phyloP scores from a whole-genome alignment of 352 stramenopile species.

The Phytophthora boehmeriae region DNA sequence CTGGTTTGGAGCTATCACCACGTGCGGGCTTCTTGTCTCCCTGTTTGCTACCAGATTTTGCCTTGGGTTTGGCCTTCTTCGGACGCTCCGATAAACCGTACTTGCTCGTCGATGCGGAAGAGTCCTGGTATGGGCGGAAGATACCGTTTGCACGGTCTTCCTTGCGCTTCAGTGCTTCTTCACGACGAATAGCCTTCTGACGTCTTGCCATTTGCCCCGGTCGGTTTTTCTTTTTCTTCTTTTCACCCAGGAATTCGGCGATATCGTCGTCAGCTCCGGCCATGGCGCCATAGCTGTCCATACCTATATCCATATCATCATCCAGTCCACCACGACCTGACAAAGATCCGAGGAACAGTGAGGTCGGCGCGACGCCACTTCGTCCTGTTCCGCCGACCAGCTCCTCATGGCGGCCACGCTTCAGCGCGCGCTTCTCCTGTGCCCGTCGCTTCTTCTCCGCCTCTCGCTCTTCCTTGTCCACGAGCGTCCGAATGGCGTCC shows the following conservation, averaged over 20 bases:
- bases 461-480: slow-evolving; percentile 62
- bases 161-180: slow-evolving; percentile 58
- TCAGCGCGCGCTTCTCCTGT: slow-evolving; percentile 69
- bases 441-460: slow-evolving; percentile 62
- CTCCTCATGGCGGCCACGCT: slow-evolving; percentile 52
- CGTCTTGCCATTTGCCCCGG: slow-evolving; percentile 77
- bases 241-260: slow-evolving; percentile 85
- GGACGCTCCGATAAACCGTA: slow-evolving; percentile 79
- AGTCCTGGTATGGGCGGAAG: slow-evolving; percentile 42
- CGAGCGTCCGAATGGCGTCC: slow-evolving; percentile 55
- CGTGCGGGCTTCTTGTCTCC: slow-evolving; percentile 18
- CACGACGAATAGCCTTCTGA: slow-evolving; percentile 77
- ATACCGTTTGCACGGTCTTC: slow-evolving; percentile 51
- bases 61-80: slow-evolving; percentile 66
- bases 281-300: slow-evolving; percentile 41
- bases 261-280: slow-evolving; percentile 76
- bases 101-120: slow-evolving; percentile 39
- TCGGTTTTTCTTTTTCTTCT: slow-evolving; percentile 88
- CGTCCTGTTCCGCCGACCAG: slow-evolving; percentile 68
- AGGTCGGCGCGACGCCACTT: slow-evolving; percentile 56
- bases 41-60: slow-evolving; percentile 28
- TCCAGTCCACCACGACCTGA: slow-evolving; percentile 50
- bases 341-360: slow-evolving; percentile 80
- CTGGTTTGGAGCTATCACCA: slow-evolving; percentile 14
- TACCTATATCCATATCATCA: slow-evolving; percentile 27